A percentile compares a stretch with the other conserved stretches of the same genome.
These are phyloP conservation scores for Pleurotus platypus DNA, from an alignment of 768 basidiomycete species.

Conservation along the genomic window DNA sequence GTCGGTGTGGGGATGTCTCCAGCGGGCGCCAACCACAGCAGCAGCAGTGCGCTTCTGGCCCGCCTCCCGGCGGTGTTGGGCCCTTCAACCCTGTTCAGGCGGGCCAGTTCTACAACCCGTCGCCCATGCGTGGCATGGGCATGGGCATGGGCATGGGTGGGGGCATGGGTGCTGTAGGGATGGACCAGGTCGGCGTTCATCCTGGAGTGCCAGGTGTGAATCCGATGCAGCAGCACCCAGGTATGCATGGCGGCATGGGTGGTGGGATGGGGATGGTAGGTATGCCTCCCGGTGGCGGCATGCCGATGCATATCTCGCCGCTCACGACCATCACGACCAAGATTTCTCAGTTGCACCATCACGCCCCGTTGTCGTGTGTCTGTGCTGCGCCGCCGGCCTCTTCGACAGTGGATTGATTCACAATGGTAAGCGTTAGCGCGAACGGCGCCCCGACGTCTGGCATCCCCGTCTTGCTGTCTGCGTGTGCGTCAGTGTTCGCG, in stretches of 20 bases:
- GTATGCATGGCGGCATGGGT: constrained; percentile 24
- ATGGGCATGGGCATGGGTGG: constrained; percentile 20
- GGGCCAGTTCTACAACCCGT: constrained; percentile 25
- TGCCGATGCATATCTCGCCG: constrained; percentile 24
- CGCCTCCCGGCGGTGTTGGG: constrained; percentile 20
- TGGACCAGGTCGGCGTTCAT: constrained; percentile 12
- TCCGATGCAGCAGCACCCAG: constrained; percentile 19
- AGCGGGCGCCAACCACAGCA: constrained; percentile 11
- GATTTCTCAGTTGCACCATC: too few species aligned
- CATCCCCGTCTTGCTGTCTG: too few species aligned
- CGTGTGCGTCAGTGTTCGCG: too few species aligned
- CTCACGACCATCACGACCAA: too few species aligned
- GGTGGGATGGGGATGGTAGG: constrained; percentile 27
- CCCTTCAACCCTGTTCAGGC: constrained; percentile 26
- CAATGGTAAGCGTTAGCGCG: too few species aligned
- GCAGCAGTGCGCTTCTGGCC: constrained; percentile 2
- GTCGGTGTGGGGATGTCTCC: constrained; percentile 19
- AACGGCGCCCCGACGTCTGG: too few species aligned
- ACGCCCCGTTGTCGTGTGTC: too few species aligned
- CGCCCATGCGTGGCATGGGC: constrained; percentile 31
- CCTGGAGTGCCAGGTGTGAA: constrained; percentile 4
- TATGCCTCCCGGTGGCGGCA: constrained; percentile 15
- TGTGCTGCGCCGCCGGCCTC: too few species aligned
- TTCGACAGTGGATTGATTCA: too few species aligned
- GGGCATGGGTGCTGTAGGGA: constrained; percentile 19